Evolutionary conservation across 345 rosid species (phyloP).

Genomic region (Eucalyptus erythrocorys): DNA sequence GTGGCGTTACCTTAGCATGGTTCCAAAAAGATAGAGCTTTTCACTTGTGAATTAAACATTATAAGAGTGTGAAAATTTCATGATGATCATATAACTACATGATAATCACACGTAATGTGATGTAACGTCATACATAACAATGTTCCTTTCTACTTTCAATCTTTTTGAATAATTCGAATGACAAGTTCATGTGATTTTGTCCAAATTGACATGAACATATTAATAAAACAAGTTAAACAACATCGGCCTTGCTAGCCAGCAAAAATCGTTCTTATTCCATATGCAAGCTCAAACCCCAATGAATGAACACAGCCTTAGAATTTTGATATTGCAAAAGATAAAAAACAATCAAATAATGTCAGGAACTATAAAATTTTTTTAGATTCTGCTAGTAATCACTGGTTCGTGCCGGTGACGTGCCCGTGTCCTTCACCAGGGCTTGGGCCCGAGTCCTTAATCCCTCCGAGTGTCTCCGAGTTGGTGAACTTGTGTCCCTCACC

Average conservation of each 20-base stretch:
- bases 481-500: background rate
- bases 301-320: background rate
- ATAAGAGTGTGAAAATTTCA: background rate
- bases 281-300: background rate
- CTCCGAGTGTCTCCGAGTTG: background rate
- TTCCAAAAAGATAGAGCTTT: background rate
- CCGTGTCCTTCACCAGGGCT: constrained; percentile 7
- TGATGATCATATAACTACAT: background rate
- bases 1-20: background rate
- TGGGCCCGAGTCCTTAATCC: constrained; percentile 2
- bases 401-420: background rate
- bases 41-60: background rate
- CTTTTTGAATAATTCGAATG: background rate
- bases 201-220: background rate
- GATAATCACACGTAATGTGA: background rate
- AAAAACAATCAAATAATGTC: background rate
- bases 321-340: background rate
- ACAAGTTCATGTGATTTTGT: background rate
- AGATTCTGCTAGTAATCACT: background rate
- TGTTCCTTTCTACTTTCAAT: background rate
- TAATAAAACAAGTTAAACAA: background rate
- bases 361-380: background rate
- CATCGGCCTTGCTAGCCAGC: background rate
- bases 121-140: background rate
- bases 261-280: background rate